Evolutionary conservation across 2,329 filamentous ascomycete genomes (phyloP), one percentile per base, ranked within the genome.

Genomic region (Hypoxylon sp.): DNA sequence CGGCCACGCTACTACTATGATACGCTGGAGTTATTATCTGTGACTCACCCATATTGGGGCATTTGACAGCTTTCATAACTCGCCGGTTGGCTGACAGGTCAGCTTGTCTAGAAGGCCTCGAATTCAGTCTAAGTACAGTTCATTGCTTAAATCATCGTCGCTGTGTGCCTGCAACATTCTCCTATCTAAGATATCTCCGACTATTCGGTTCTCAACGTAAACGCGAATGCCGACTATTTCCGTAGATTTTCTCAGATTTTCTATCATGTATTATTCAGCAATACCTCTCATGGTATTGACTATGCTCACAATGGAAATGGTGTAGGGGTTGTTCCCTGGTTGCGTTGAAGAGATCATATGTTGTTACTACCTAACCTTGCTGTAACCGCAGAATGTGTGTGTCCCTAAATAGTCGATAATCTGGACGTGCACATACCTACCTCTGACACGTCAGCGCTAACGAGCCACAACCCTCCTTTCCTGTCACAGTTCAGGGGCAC

Each of bases 381-480:
- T 19, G 41, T 20, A 28, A 26, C 34, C 34, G 59, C 49, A 55
- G 13, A 6, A 59, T 59, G 17, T 6, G 11, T 59, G 17, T 6
- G 11, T 19, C 30, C 46, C 24, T 46, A 43, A 55, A 48, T 37
- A 59, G 51, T 28, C 22, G 22, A 20, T 46, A 62, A 19, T 19
- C 4, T 41, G 37, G 37, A n/a, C n/a, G n/a, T 47, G 24, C 37
- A 20, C 30, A 11, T n/a, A 32, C 22, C 39, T 26, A 26, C 24
- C 24, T n/a, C n/a, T n/a, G 30, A 63, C 55, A 63, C 51, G 56
- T 63, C 55, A 59, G 55, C 60, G 24, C 46, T 46, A 55, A 46
- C 26, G 28, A 48, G 43, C 34, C 49, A 48, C 26, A 6, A 41
- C 24, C 48, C 19, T 26, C 48, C 48, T 39, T 37, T 7, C 13